phyloP scores from a whole-genome alignment of 305 asterid species.

The Fraxinus xanthoxyloides region DNA sequence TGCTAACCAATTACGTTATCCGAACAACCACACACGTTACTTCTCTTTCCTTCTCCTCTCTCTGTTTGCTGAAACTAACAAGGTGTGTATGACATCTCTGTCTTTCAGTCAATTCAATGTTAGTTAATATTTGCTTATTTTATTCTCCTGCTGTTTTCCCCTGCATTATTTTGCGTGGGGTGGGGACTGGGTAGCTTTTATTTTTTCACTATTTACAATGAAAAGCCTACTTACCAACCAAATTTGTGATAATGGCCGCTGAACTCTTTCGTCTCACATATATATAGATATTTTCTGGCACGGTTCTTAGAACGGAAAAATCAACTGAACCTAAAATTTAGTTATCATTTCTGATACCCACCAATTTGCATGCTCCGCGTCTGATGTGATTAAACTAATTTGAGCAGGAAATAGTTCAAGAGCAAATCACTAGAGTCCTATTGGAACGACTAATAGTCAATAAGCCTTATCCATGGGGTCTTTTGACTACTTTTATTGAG shows the following conservation, averaged over 20 bases:
- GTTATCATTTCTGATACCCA: neutral
- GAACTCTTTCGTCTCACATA: neutral
- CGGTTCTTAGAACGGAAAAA: neutral
- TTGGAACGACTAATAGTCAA: constrained; percentile 87
- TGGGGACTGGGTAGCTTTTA: neutral
- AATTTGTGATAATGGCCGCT: neutral
- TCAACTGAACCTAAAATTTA: neutral
- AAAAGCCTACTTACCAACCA: neutral
- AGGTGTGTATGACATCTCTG: constrained; percentile 40
- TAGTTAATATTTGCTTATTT: neutral
- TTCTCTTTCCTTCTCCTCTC: constrained; percentile 89
- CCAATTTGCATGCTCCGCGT: neutral
- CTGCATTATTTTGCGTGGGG: neutral
- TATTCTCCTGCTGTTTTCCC: neutral
- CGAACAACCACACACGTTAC: constrained; percentile 94
- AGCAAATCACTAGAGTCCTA: constrained; percentile 90
- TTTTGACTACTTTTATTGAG: constrained; percentile 77
- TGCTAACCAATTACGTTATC: constrained; percentile 97
- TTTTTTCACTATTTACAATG: neutral
- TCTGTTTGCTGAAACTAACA: constrained; percentile 82
- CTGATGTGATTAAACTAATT: neutral
- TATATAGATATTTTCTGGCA: neutral
- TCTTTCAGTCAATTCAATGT: too few species aligned
- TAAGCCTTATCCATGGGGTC: constrained; percentile 99
- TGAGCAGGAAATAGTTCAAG: constrained; percentile 89